Conservation (phyloP, 192 early-diverging fungal genomes). For the Backusella macrospora region DNA sequence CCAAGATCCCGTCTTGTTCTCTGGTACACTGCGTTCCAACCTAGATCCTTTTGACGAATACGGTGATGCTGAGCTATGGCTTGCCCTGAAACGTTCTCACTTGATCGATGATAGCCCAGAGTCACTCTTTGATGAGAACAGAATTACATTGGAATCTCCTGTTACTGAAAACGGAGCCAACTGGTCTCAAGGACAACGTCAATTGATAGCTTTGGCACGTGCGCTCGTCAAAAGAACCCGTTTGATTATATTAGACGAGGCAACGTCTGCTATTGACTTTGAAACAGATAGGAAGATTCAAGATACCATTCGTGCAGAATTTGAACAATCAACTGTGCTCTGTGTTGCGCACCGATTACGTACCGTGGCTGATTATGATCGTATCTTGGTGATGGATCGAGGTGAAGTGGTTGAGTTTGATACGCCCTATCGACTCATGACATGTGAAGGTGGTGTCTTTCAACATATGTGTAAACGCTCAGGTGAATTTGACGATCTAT, state of each 20-base stretch:
- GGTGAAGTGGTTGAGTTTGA: constrained; percentile 6
- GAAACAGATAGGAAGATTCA: constrained; percentile 2
- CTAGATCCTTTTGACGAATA: constrained; percentile 71
- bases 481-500: neutral
- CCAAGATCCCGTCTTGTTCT: constrained; percentile 77
- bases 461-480: constrained; percentile 3
- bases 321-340: neutral
- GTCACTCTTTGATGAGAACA: constrained; percentile 19
- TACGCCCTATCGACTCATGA: neutral
- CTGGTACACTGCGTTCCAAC: constrained; percentile 60
- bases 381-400: neutral
- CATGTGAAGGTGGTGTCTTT: neutral
- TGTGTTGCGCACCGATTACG: neutral
- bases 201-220: constrained; percentile 63
- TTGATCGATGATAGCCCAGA: constrained; percentile 1
- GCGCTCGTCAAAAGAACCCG: constrained; percentile 53
- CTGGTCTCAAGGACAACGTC: constrained; percentile 60
- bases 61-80: constrained; percentile 51
- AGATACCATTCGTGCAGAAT: neutral
- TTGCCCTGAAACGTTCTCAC: constrained; percentile 45
- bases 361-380: neutral
- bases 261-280: constrained; percentile 52
- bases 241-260: constrained; percentile 72
- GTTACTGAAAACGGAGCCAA: constrained; percentile 57
- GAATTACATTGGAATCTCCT: constrained; percentile 42